A percentile compares a stretch with the other conserved stretches of the same genome.
These are phyloP conservation scores for Verticillium nonalfalfae DNA, from an alignment of 2,329 filamentous ascomycete species.

Conservation along the genomic window DNA sequence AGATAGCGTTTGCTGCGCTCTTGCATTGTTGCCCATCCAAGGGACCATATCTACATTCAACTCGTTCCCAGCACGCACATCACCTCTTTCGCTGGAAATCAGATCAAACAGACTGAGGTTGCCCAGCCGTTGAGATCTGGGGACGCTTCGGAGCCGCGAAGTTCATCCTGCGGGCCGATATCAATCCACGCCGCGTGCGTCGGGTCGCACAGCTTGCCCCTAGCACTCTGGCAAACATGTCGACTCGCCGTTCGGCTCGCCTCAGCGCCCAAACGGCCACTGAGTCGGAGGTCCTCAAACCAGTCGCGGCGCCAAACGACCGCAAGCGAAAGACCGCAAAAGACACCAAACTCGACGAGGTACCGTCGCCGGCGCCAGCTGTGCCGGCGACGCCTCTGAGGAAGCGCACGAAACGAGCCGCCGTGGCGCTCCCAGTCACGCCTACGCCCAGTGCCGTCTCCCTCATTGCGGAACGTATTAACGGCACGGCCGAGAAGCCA, in stretches of 20 bases:
- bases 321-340: conserved; percentile 27
- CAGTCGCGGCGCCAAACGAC: conserved; percentile 13
- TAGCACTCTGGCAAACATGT: not conserved
- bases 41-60: not conserved
- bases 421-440: conserved; percentile 29
- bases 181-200: not conserved
- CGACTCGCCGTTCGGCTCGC: conserved; percentile 29
- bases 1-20: not conserved
- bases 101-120: not conserved
- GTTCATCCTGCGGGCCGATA: too few species aligned
- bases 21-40: too few species aligned
- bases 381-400: conserved; percentile 22
- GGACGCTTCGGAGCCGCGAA: not conserved
- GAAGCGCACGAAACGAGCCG: conserved; percentile 18
- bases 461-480: conserved; percentile 28
- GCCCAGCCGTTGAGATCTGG: not conserved
- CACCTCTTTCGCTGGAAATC: not conserved
- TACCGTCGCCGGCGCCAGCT: conserved; percentile 14
- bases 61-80: not conserved
- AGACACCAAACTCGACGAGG: conserved; percentile 9
- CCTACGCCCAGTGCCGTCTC: conserved; percentile 39
- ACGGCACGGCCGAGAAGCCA: conserved; percentile 26
- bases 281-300: conserved; percentile 12
- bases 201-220: not conserved
- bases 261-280: conserved; percentile 24